Base-by-base conservation (phyloP, 257 asterid species). In the Penstemon eatonii region DNA sequence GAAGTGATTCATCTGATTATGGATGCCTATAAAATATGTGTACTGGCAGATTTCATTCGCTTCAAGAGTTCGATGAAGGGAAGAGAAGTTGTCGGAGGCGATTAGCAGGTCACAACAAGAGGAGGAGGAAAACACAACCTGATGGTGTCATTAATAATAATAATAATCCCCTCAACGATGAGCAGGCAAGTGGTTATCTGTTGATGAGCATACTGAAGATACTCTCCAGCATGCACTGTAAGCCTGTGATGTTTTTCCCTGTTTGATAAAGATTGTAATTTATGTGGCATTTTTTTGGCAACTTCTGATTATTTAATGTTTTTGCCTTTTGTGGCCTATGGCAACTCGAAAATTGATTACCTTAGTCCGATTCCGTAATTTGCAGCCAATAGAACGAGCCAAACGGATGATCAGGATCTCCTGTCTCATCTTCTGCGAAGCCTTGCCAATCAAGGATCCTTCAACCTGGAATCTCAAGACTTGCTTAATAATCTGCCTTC, bases 21-120 rank as follows among this genome's bases (percentile, higher is more conserved):
- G 1, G 45, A 13, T 75, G 71, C 47, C 45, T 13, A 42, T 60
- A 6, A 49, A 53, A 49, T 66, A n/a, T 65, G 46, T 51, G 40
- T 44, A 12, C 56, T 41, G 75, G 49, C 80, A 90, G 96, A 82
- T 89, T 89, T 78, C 96, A 89, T 75, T 83, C 83, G 7, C 95
- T 89, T 65, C 91, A 80, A 73, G 96, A 89, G 86, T 89, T 89
- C 59, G 96, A 89, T 66, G 91, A 89, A 75, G 96, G 93, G 50
- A 89, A 85, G 65, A 74, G 95, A 76, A 87, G 96, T 77, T 90
- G 97, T 39, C 88, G 91, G 5, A 76, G 94, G 42, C 93, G 95
- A 19, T 70, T 90, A 77, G 94, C 94, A 4, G 91, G 93, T 64
- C 97, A 87, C 72, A 90, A 87, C 73, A 86, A 87, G 68, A 82